Percentiles rank a stretch among this genome's conserved stretches.
Evolutionary conservation across 345 rosid genomes (phyloP).

Genomic region (Eucalyptus coolabah): DNA sequence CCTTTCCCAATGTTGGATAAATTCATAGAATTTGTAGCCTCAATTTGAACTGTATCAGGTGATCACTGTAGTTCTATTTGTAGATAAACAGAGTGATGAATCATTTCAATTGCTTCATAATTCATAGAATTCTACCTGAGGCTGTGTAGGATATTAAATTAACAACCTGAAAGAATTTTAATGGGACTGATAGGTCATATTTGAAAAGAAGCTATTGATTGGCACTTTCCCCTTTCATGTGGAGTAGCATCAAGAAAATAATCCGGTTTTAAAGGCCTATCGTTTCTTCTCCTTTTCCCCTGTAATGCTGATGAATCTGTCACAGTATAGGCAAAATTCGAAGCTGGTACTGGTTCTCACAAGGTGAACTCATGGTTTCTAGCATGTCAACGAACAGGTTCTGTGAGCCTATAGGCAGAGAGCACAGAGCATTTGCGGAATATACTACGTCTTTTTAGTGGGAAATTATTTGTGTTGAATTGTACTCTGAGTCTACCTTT

Average conservation of each 20-base stretch:
- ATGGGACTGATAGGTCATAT: background rate
- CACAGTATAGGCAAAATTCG: constrained; percentile 48
- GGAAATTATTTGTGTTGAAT: background rate
- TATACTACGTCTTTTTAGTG: background rate
- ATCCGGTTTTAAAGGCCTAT: background rate
- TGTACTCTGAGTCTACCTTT: background rate
- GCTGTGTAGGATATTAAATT: background rate
- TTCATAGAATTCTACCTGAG: background rate
- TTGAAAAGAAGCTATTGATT: background rate
- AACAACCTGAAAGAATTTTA: background rate
- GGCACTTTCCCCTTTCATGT: background rate
- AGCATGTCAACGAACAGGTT: constrained; percentile 83
- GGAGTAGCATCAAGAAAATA: background rate
- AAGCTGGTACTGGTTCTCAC: constrained; percentile 97
- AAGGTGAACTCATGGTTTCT: constrained; percentile 57
- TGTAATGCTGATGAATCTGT: background rate
- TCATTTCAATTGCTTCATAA: background rate
- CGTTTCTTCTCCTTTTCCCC: background rate
- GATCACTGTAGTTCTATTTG: background rate
- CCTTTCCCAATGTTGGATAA: constrained; percentile 1
- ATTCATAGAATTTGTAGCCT: constrained; percentile 18
- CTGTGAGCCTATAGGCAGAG: constrained; percentile 86
- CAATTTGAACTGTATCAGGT: constrained; percentile 63
- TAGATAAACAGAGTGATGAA: background rate
- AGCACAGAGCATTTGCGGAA: constrained; percentile 72